phyloP scores from a whole-genome alignment of 495 filamentous ascomycete species.

The Talaromyces wortmannii region DNA sequence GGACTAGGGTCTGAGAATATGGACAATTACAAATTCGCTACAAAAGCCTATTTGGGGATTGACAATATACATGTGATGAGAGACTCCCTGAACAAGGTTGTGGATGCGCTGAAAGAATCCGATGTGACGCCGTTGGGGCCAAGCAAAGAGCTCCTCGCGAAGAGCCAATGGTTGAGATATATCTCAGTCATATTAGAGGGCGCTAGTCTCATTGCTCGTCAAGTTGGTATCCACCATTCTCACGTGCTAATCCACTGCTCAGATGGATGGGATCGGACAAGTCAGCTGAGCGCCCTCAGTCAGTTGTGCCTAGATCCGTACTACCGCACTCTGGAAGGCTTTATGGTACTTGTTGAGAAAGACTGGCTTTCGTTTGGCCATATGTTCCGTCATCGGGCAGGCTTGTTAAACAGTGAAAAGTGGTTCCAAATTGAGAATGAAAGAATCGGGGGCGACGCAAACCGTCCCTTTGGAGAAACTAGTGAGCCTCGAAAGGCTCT shows the following conservation, averaged over 20 bases:
- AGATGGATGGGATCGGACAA: constrained; percentile 96
- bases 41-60: constrained; percentile 92
- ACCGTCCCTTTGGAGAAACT: constrained; percentile 37
- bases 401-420: constrained; percentile 80
- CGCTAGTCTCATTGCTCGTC: constrained; percentile 72
- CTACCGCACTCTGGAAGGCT: constrained; percentile 91
- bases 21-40: constrained; percentile 91
- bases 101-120: constrained; percentile 87
- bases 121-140: constrained; percentile 82
- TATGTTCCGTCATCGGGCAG: constrained; percentile 88
- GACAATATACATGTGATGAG: constrained; percentile 99
- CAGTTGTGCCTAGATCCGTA: constrained; percentile 95
- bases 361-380: constrained; percentile 98
- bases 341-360: constrained; percentile 92
- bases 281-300: constrained; percentile 88
- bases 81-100: constrained; percentile 78
- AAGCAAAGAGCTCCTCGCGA: constrained; percentile 71
- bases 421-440: constrained; percentile 87
- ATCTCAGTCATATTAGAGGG: constrained; percentile 82
- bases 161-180: constrained; percentile 89
- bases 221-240: constrained; percentile 85
- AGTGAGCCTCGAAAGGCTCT: constrained; percentile 66
- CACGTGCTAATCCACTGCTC: constrained; percentile 97
- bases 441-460: constrained; percentile 40
- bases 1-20: constrained; percentile 95